phyloP scores from a whole-genome alignment of 805 yeast genomes.

The Myxozyma nipponensis region DNA sequence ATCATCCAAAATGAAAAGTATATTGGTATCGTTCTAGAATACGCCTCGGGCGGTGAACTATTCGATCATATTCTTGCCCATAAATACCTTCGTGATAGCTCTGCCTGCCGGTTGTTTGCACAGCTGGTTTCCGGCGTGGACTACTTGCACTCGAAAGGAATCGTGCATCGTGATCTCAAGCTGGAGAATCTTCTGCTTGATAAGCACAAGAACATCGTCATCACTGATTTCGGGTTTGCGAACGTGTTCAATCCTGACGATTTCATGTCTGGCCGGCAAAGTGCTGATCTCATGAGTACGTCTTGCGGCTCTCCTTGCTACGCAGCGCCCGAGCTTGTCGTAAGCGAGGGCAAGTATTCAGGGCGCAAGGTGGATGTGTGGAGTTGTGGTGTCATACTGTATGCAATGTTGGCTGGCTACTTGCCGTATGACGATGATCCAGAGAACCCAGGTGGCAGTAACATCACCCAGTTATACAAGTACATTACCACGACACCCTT shows the following conservation, averaged over 20 bases:
- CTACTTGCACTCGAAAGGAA: slow-evolving; percentile 77
- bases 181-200: slow-evolving; percentile 73
- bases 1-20: slow-evolving; percentile 91
- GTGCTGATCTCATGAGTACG: slow-evolving; percentile 77
- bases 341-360: slow-evolving; percentile 79
- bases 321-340: slow-evolving; percentile 96
- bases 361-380: slow-evolving; percentile 94
- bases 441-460: slow-evolving; percentile 91
- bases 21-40: slow-evolving; percentile 93
- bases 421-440: slow-evolving; percentile 98
- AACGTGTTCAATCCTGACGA: slow-evolving; percentile 56
- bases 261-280: slow-evolving; percentile 20
- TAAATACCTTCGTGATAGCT: slow-evolving; percentile 78
- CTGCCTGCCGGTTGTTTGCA: slow-evolving; percentile 84
- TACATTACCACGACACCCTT: slow-evolving; percentile 88
- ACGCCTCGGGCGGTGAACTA: slow-evolving; percentile 96
- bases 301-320: slow-evolving; percentile 97
- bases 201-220: slow-evolving; percentile 78
- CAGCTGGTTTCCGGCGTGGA: slow-evolving; percentile 92
- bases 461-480: slow-evolving; percentile 82
- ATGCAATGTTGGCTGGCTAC: slow-evolving; percentile 96
- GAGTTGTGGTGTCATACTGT: slow-evolving; percentile 93
- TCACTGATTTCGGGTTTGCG: slow-evolving; percentile 93
- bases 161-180: slow-evolving; percentile 74
- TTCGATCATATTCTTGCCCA: slow-evolving; percentile 88